A percentile compares a stretch with the other conserved stretches of the same genome.
Conservation (phyloP, 805 yeast genomes). For the Wickerhamomyces xylosicus region DNA sequence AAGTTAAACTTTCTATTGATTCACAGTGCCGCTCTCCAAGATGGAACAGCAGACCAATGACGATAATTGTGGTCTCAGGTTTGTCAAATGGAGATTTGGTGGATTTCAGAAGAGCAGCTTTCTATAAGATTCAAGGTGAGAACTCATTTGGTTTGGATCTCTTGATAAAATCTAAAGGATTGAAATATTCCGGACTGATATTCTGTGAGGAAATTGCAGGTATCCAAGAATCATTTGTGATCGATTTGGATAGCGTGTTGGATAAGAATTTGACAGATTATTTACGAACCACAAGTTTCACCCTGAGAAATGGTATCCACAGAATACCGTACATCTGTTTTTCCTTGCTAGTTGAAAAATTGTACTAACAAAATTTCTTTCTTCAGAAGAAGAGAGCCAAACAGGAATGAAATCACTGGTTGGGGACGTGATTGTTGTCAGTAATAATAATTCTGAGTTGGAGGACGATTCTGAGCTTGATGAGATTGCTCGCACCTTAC, state of each 20-base stretch:
- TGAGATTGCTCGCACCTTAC: neutral
- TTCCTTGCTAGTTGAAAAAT: no score
- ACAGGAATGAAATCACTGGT: no score
- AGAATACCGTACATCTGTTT: no score
- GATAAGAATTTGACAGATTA: neutral
- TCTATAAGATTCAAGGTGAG: conserved; percentile 16
- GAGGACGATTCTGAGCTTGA: neutral
- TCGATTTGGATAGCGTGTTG: neutral
- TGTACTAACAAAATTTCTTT: neutral
- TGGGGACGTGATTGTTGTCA: no score
- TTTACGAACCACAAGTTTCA: no score
- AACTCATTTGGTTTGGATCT: conserved; percentile 21
- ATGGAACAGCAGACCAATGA: conserved; percentile 26
- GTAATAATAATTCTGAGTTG: no score
- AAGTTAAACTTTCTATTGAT: conserved; percentile 13
- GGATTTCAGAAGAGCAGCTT: conserved; percentile 32
- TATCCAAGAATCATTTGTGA: conserved; percentile 3
- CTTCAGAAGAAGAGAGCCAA: no score
- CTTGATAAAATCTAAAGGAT: conserved; percentile 10
- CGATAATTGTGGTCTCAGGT: conserved; percentile 22
- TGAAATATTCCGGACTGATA: conserved; percentile 20
- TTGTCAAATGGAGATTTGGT: conserved; percentile 25
- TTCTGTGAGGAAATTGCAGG: conserved; percentile 31
- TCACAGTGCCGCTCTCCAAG: conserved; percentile 2
- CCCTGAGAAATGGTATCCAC: no score